These are phyloP conservation scores for Colletotrichum musae DNA, from an alignment of 2,329 filamentous ascomycete genomes.

Conservation along the genomic window DNA sequence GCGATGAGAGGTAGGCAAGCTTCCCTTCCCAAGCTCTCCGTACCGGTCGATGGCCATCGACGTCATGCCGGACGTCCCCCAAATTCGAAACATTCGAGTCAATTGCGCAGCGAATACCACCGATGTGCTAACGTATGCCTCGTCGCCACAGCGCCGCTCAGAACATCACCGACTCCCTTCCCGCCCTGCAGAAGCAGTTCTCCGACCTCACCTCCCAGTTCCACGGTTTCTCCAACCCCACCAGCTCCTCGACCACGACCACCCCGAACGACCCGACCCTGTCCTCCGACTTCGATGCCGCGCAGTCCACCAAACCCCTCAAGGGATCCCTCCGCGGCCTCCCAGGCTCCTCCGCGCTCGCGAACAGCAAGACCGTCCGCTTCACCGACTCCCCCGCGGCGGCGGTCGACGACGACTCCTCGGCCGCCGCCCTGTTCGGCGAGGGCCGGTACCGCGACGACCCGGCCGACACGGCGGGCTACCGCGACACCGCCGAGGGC, in stretches of 20 bases:
- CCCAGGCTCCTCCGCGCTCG: conserved; percentile 47
- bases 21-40: conserved; percentile 9
- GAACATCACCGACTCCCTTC: conserved; percentile 74
- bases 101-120: too few relatives aligned
- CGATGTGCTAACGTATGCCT: neutral
- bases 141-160: conserved; percentile 57
- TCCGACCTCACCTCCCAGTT: conserved; percentile 86
- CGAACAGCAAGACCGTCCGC: conserved; percentile 81
- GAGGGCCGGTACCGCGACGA: conserved; percentile 77
- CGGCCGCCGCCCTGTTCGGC: conserved; percentile 62
- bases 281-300: conserved; percentile 75
- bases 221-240: conserved; percentile 72
- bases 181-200: conserved; percentile 80
- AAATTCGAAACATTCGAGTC: conserved; percentile 19
- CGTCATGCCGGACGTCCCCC: conserved; percentile 16
- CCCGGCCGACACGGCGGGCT: conserved; percentile 68
- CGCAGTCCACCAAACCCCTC: conserved; percentile 58
- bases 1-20: conserved; percentile 71
- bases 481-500: conserved; percentile 70
- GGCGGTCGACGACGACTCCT: conserved; percentile 57
- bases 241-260: conserved; percentile 65
- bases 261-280: conserved; percentile 76
- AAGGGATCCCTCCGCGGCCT: conserved; percentile 49
- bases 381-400: conserved; percentile 78
- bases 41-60: conserved; percentile 16